Percentiles rank a stretch among this genome's conserved stretches.
These are phyloP conservation scores for Diaporthe ilicicola DNA, from an alignment of 2,329 filamentous ascomycete species.

Conservation along the genomic window DNA sequence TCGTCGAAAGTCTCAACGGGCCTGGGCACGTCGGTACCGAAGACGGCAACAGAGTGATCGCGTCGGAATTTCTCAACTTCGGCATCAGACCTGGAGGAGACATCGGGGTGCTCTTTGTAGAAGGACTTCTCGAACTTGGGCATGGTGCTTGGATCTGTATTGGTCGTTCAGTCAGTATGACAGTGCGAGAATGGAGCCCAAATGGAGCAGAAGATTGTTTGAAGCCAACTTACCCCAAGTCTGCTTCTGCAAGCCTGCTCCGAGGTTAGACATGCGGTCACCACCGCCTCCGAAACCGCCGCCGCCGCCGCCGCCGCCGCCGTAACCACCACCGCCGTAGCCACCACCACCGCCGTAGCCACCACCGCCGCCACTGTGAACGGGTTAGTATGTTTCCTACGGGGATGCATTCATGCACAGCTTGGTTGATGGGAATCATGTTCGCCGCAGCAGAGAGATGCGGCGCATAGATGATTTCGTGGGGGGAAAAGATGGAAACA, in stretches of 20 bases:
- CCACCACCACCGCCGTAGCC: too few species aligned
- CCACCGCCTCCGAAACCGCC: slow-evolving; percentile 72
- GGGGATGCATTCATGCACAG: slow-evolving; percentile 6
- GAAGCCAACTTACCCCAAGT: slow-evolving; percentile 77
- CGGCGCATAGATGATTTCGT: background rate
- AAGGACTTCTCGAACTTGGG: slow-evolving; percentile 99
- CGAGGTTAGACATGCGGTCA: slow-evolving; percentile 94
- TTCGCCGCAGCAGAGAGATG: background rate
- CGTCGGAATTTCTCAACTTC: slow-evolving; percentile 91
- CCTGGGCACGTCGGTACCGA: slow-evolving; percentile 84
- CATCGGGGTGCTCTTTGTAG: slow-evolving; percentile 93
- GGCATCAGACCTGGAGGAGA: slow-evolving; percentile 74
- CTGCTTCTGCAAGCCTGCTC: slow-evolving; percentile 86
- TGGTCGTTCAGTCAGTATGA: slow-evolving; percentile 39
- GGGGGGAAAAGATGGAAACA: slow-evolving; percentile 28
- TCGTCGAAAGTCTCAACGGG: slow-evolving; percentile 98
- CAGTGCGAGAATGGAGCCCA: slow-evolving; percentile 38
- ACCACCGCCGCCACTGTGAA: slow-evolving; percentile 55
- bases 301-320: slow-evolving; percentile 47
- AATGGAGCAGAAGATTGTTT: background rate
- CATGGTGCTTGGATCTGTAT: slow-evolving; percentile 76
- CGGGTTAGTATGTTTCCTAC: slow-evolving; percentile 46
- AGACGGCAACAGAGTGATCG: slow-evolving; percentile 83
- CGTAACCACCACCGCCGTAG: slow-evolving; percentile 47
- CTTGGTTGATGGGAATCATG: background rate